These are phyloP conservation scores for Hypericum androsaemum DNA, from an alignment of 345 rosid genomes.

Conservation along the genomic window DNA sequence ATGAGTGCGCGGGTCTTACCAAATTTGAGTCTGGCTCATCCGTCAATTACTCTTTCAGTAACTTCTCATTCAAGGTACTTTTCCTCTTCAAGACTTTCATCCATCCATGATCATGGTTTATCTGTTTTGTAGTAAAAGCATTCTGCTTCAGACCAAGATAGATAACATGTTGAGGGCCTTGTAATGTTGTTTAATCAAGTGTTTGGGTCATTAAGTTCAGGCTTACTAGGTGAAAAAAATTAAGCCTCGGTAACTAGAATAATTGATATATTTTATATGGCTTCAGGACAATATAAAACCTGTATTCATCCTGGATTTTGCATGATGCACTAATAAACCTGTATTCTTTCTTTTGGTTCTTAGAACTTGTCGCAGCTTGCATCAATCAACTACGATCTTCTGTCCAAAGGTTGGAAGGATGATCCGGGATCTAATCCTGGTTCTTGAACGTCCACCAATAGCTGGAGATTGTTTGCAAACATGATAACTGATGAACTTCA, in stretches of 20 bases:
- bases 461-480: constrained; percentile 8
- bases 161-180: too few relatives aligned
- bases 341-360: constrained; percentile 12
- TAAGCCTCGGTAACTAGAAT: too few relatives aligned
- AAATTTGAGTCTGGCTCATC: constrained; percentile 67
- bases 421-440: constrained; percentile 43
- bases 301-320: too few relatives aligned
- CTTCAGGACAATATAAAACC: too few relatives aligned
- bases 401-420: constrained; percentile 95
- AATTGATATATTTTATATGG: too few relatives aligned
- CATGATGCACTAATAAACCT: not conserved
- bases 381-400: constrained; percentile 94
- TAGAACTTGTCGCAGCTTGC: constrained; percentile 97
- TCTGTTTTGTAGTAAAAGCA: not conserved
- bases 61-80: constrained; percentile 99
- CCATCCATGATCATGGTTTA: not conserved
- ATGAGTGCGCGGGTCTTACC: constrained; percentile 59
- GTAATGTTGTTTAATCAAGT: too few relatives aligned
- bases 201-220: too few relatives aligned
- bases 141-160: too few relatives aligned
- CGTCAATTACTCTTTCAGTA: constrained; percentile 90
- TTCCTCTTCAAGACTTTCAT: not conserved
- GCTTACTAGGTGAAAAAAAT: too few relatives aligned
- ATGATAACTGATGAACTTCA: constrained; percentile 16
- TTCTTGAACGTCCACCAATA: constrained; percentile 23